Base-by-base conservation (phyloP, 2,329 filamentous ascomycete species). In the Fusarium sp. region DNA sequence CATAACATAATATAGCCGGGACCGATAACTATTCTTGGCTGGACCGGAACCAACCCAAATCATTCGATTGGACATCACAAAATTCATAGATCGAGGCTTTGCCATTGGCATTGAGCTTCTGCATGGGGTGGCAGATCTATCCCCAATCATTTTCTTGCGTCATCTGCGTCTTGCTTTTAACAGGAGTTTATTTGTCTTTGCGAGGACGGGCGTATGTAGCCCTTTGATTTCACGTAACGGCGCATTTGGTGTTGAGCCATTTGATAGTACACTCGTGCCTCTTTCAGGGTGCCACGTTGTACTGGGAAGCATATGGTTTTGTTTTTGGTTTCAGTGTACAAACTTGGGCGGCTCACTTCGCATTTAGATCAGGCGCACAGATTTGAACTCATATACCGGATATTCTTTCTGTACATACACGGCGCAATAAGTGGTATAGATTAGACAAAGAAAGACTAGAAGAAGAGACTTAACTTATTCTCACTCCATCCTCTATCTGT, bases 371-470 rank as follows among this genome's bases (percentile, higher is more conserved):
- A 55, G 67, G 64, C 48, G 51, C 57, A 57, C 49, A 55, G 40
- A 72, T 68, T 60, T 42, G 59, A 62, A 44, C 55, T 60, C 47
- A 47, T 61, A 68, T 56, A 59, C 34, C 59, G 65, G 54, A 57
- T 45, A 57, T 71, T 44, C 29, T 41, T 44, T 55, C 61, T 73
- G 65, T 70, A 73, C 65, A 74, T 71, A 67, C 51, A 40, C 46
- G 63, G 67, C 65, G 67, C 64, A 55, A 55, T 48, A 60, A 44
- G 64, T 37, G 53, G 52, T 55, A 73, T 67, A 74, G 72, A 74
- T 47, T 73, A 74, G 72, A 73, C 55, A 55, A 45, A 62, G 60
- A 57, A 69, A 67, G 48, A 59, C 18, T 57, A 64, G 49, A 69
- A 64, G 49, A 69, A 62, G 44, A 64, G 34, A 59, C 25, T 57